Evolutionary conservation across 2,329 filamentous ascomycete species (phyloP).

Genomic region (Fusarium mangiferae): DNA sequence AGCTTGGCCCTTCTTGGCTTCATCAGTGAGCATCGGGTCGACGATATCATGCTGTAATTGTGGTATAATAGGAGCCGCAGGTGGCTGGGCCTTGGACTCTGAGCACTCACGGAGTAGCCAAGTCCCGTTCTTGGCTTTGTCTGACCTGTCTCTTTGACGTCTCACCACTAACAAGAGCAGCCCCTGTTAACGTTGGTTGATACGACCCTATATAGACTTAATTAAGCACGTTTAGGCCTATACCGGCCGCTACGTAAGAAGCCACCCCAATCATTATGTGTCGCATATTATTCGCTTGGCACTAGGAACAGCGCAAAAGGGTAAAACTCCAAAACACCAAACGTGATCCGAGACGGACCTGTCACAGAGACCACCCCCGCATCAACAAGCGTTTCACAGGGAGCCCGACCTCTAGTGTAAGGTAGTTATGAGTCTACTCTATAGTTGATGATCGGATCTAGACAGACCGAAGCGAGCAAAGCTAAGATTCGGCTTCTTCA

Average conservation of each 20-base stretch:
- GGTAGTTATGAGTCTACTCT: too few species aligned
- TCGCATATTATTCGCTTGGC: constrained; percentile 22
- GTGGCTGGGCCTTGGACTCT: not conserved
- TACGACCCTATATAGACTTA: constrained; percentile 18
- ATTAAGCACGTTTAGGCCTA: constrained; percentile 19
- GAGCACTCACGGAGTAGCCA: constrained; percentile 16
- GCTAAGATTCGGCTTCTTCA: constrained; percentile 28
- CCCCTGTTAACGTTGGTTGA: constrained; percentile 1
- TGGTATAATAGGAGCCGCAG: not conserved
- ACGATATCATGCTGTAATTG: not conserved
- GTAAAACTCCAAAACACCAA: constrained; percentile 39
- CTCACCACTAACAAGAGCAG: constrained; percentile 21
- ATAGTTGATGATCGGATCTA: constrained; percentile 24
- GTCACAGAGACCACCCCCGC: constrained; percentile 46
- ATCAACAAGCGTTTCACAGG: constrained; percentile 28
- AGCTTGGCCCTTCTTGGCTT: constrained; percentile 27
- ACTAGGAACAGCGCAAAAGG: constrained; percentile 18
- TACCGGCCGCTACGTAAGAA: constrained; percentile 24
- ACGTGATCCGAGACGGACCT: constrained; percentile 50
- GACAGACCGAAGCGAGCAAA: constrained; percentile 31
- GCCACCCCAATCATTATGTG: constrained; percentile 2
- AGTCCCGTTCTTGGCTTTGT: constrained; percentile 35
- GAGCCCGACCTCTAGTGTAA: not conserved
- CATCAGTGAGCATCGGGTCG: not conserved
- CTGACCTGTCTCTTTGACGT: constrained; percentile 24